Base-by-base conservation (phyloP, 2,329 filamentous ascomycete species). In the Arthroderma sp. region DNA sequence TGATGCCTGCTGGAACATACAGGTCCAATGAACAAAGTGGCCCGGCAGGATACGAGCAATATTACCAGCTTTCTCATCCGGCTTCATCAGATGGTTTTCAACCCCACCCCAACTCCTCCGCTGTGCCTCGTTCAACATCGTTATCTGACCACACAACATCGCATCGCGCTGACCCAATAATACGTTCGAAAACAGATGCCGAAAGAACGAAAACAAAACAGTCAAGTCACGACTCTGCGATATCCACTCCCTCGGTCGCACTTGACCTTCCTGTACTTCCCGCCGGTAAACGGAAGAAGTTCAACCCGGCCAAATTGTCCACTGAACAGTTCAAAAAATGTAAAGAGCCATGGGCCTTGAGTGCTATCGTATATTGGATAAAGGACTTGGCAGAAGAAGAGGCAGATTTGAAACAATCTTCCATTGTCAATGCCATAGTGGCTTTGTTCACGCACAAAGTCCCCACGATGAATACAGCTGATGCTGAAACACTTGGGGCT, bases 381-480 rank as follows among this genome's bases (percentile, higher is more conserved):
- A 81, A 83, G 47, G 80, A 83, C 46, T 82, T 96, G 76, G 85
- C 85, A 10, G 88, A 95, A 54, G 88, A 89, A 34, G 89, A 95
- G 57, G 79, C 81, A 7, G 87, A 98, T 61, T 68, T 98, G 39
- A 87, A 83, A 59, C 78, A 83, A 57, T 84, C 86, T 57, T 81
- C 83, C 1, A 80, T 98, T 42, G 81, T 86, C 47, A 88, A 96
- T 53, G 88, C 85, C 2, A 72, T 98, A 36, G 80, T 94, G 36
- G 83, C 81, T 29, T 70, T 98, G 5, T 96, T 98, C 61, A 94
- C 85, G 1, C 77, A 85, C 64, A 96, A 95, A 63, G 87, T 98
- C 0, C 88, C 91, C 0, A 98, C 87, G 0, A 95, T 98, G 86
- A 96, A 98, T 55, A 89, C 91, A 36, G 88, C 89, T 4, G 93